Conservation (phyloP, 148 eudicot species). For the Camellia sinensis region DNA sequence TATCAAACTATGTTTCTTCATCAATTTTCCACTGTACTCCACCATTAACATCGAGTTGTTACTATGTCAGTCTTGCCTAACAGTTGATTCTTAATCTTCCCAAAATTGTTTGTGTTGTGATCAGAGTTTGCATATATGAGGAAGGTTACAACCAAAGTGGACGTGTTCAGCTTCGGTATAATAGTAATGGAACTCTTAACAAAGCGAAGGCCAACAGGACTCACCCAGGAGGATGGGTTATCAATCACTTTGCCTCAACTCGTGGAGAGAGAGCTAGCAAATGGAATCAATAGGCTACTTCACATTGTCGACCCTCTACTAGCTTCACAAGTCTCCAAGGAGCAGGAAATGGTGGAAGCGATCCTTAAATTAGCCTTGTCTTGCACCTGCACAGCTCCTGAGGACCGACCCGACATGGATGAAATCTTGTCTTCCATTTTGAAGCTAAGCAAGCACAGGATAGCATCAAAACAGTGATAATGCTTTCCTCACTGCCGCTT, state of each 20-base stretch:
- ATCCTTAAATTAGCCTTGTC: conserved; percentile 67
- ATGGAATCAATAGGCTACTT: conserved; percentile 32
- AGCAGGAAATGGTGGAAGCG: conserved; percentile 44
- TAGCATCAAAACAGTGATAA: conserved; percentile 6
- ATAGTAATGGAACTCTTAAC: conserved; percentile 75
- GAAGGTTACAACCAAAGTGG: conserved; percentile 78
- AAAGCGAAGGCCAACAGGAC: conserved; percentile 64
- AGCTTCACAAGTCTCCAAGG: conserved; percentile 30
- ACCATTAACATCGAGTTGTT: not conserved
- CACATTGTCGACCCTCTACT: conserved; percentile 54
- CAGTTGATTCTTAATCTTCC: conserved; percentile 1
- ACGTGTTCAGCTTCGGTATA: conserved; percentile 85
- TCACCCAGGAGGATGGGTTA: conserved; percentile 44
- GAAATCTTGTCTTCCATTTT: conserved; percentile 49
- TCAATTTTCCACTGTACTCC: not conserved
- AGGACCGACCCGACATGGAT: conserved; percentile 62
- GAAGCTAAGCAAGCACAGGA: conserved; percentile 40
- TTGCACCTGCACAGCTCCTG: conserved; percentile 65
- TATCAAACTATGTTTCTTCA: not conserved
- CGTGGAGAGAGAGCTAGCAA: conserved; percentile 45
- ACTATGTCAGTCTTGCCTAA: not conserved
- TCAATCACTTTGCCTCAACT: conserved; percentile 65
- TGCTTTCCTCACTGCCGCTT: not conserved
- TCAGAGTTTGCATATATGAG: conserved; percentile 89
- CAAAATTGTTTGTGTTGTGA: not conserved